Base-by-base conservation (phyloP, 768 basidiomycete genomes). In the Xerocomus spinulosus region DNA sequence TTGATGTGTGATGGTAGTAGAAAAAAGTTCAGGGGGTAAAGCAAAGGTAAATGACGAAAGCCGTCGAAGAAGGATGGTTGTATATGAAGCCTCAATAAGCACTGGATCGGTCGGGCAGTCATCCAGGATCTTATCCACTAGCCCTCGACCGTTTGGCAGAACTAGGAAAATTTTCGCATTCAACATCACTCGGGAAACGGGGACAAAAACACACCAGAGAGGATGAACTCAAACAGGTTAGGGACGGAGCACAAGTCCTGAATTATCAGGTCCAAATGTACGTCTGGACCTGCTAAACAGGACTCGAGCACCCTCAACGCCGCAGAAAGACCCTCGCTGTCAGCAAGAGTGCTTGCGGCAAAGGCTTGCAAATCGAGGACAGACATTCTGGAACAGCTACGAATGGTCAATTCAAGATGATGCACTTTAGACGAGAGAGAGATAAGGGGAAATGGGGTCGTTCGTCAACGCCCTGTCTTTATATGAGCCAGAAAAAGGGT, bases 71-170 rank as follows among this genome's bases (percentile, higher is more conserved):
- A 72, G 44, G 15, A 34, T 48, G 24, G 26, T 41, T 17, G 57
- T 46, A 25, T 18, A 48, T 3, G 70, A 70, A 5, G 33, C 8
- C 15, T 42, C 47, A 40, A 67, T 56, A n/a, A 47, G 55, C 12
- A 55, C 52, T 13, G 60, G 50, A 29, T 55, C 56, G 1, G 39
- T 44, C 3, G 72, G 73, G 44, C 70, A 73, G 18, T 51, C 42
- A 17, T 61, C 53, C 15, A 73, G 13, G 24, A 75, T 65, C 59
- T 58, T 67, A 25, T 23, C 17, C 30, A 56, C 48, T 20, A 70
- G 13, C 20, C 21, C 12, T 24, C 29, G 36, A n/a, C 34, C 42
- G 14, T 25, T 44, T 24, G 55, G 47, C 42, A 48, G 49, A 29
- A 49, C 66, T 65, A 36, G 18, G 18, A 4, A 5, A 21, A 1